Percentiles rank a stretch among this genome's conserved stretches.
phyloP scores from a whole-genome alignment of 208 protist genomes.

The Leishmania braziliensis region DNA sequence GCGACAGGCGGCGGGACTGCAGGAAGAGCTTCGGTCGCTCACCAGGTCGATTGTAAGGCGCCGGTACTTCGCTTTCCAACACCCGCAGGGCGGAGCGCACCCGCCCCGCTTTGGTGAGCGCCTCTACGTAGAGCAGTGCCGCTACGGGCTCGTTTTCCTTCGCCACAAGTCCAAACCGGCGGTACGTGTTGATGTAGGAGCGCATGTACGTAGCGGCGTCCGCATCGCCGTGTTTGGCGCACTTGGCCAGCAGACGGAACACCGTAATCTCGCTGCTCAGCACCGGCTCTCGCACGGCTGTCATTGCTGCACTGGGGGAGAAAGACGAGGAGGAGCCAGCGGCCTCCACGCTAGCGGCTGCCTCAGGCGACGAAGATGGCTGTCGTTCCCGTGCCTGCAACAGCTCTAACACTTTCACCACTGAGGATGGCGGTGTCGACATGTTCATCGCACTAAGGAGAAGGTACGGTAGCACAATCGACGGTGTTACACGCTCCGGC shows the following conservation, averaged over 20 bases:
- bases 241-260: slow-evolving; percentile 83
- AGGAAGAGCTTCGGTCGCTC: slow-evolving; percentile 65
- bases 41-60: slow-evolving; percentile 33
- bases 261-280: slow-evolving; percentile 75
- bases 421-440: slow-evolving; percentile 50
- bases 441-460: slow-evolving; percentile 69
- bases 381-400: slow-evolving; percentile 20
- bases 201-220: slow-evolving; percentile 45
- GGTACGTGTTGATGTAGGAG: slow-evolving; percentile 37
- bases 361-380: neutral
- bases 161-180: slow-evolving; percentile 35
- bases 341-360: neutral
- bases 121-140: slow-evolving; percentile 60
- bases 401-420: slow-evolving; percentile 55
- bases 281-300: slow-evolving; percentile 23
- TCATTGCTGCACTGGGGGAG: neutral
- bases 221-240: slow-evolving; percentile 61
- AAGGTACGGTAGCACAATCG: slow-evolving; percentile 74
- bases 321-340: neutral
- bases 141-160: slow-evolving; percentile 37
- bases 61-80: slow-evolving; percentile 56
- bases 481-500: slow-evolving; percentile 46
- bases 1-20: slow-evolving; percentile 42
- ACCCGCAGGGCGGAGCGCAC: slow-evolving; percentile 52
- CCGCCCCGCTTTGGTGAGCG: slow-evolving; percentile 36